Base-by-base conservation (phyloP, 2,329 filamentous ascomycete species). In the Alternaria metachromatica region DNA sequence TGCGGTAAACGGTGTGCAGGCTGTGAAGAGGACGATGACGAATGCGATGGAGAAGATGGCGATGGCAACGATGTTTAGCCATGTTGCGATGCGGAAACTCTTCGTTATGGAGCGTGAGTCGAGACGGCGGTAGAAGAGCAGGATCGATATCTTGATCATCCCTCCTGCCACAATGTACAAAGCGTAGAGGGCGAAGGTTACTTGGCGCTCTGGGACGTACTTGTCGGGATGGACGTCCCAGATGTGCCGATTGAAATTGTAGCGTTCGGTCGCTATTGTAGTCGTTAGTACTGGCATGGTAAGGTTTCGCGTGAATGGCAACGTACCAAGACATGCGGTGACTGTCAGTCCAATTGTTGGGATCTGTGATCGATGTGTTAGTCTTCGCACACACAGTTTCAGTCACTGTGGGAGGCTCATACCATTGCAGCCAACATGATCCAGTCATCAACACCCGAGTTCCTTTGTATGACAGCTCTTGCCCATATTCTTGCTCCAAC, bases 101-200 rank as follows among this genome's bases (percentile, higher is more conserved):
- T 50, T 55, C 3, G 69, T 63, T 11, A 70, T 58, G 21, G 55
- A 53, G 18, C 67, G 56, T 2, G 61, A 44, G 20, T 66, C 65
- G 6, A 74, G 61, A 12, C 70, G 68, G 6, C 67, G 67, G 55
- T 70, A 72, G 64, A 72, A 72, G 21, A 69, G 66, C 4, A 76
- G 62, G 12, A 75, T 73, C 20, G 71, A 73, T 10, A 72, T 57
- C 49, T 75, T 76, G 33, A 74, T 67, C 4, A 72, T 56, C 2
- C 71, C 65, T 7, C 64, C 51, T 0, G 62, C 43, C 4, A 67
- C 7, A 12, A 64, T 53, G 41, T 73, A 76, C 6, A 71, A 28
- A 11, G 62, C 15, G 43, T 72, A 68, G 21, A 75, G 65, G 6
- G 55, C 41, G 5, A 76, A 48, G 43, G 67, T 48, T 6, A 62